Conservation (phyloP, 352 stramenopile species). For the Globisporangium camurandrum region DNA sequence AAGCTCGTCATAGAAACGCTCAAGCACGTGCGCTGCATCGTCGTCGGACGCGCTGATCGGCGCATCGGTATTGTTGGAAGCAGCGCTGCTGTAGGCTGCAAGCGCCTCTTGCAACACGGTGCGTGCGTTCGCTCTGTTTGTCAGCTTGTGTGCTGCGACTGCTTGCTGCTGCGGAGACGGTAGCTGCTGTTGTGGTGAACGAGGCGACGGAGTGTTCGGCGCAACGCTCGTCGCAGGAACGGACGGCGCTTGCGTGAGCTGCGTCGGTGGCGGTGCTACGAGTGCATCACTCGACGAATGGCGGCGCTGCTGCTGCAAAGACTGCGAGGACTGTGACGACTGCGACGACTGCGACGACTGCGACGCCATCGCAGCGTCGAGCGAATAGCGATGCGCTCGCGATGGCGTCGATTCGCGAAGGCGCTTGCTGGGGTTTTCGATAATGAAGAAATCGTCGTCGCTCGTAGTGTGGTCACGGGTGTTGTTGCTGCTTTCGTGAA, state of each 20-base stretch:
- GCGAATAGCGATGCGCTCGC: no score
- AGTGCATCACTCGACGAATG: constrained; percentile 13
- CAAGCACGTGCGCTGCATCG: no score
- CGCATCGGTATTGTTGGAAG: no score
- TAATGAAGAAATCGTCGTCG: background rate
- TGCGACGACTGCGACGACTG: background rate
- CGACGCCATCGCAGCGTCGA: background rate
- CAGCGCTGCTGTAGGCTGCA: no score
- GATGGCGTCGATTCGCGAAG: constrained; percentile 2
- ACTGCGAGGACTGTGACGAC: background rate
- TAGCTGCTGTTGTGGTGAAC: no score
- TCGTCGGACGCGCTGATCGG: no score
- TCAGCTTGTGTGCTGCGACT: no score
- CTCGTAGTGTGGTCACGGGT: background rate
- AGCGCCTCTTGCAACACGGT: no score
- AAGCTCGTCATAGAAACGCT: constrained; percentile 21
- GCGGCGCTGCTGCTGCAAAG: constrained; percentile 8
- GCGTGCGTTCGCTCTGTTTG: no score
- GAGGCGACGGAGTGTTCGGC: no score
- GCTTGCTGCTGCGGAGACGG: no score
- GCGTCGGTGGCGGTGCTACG: constrained; percentile 8
- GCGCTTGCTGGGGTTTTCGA: constrained; percentile 8
- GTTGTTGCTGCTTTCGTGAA: background rate
- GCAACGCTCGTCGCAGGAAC: no score
- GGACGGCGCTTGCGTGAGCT: constrained; percentile 23